Evolutionary conservation across 495 filamentous ascomycete genomes (phyloP).

Genomic region (Neurospora sp.): DNA sequence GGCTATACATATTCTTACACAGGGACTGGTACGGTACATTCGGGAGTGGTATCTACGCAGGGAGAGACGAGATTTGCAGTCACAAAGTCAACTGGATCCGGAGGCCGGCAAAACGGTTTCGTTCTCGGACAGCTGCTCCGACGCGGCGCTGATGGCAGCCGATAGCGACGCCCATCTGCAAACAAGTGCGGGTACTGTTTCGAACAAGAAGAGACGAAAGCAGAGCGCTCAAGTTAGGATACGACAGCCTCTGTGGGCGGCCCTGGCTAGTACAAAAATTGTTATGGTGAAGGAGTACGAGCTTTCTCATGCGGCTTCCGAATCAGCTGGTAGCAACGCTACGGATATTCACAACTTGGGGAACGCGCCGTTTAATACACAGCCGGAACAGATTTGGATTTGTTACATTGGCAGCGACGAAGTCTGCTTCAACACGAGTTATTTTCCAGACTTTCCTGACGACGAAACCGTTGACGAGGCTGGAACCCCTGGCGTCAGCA

Average conservation of each 20-base stretch:
- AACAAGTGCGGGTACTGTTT: conserved; percentile 20
- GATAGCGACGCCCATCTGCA: conserved; percentile 34
- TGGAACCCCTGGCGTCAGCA: conserved; percentile 41
- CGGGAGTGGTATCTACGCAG: conserved; percentile 48
- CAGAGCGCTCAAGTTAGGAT: conserved; percentile 83
- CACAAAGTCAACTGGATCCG: conserved; percentile 33
- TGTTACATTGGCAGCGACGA: conserved; percentile 72
- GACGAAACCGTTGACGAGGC: conserved; percentile 9
- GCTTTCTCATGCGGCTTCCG: conserved; percentile 63
- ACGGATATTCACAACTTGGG: conserved; percentile 73
- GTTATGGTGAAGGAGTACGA: conserved; percentile 90
- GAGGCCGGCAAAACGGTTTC: conserved; percentile 35
- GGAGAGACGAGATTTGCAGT: conserved; percentile 38
- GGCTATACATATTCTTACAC: conserved; percentile 82
- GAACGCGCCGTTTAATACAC: conserved; percentile 58
- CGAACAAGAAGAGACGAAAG: conserved; percentile 74
- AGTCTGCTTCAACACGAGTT: conserved; percentile 71
- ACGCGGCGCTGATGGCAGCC: conserved; percentile 34
- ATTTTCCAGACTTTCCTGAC: conserved; percentile 36
- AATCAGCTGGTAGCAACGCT: conserved; percentile 63
- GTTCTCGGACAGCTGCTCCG: conserved; percentile 23
- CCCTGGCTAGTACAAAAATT: conserved; percentile 87
- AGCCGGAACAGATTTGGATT: conserved; percentile 78
- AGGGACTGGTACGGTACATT: conserved; percentile 58
- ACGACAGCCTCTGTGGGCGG: conserved; percentile 88